These are phyloP conservation scores for Boletus sp. DNA, from an alignment of 1,284 basidiomycete species.

Conservation along the genomic window DNA sequence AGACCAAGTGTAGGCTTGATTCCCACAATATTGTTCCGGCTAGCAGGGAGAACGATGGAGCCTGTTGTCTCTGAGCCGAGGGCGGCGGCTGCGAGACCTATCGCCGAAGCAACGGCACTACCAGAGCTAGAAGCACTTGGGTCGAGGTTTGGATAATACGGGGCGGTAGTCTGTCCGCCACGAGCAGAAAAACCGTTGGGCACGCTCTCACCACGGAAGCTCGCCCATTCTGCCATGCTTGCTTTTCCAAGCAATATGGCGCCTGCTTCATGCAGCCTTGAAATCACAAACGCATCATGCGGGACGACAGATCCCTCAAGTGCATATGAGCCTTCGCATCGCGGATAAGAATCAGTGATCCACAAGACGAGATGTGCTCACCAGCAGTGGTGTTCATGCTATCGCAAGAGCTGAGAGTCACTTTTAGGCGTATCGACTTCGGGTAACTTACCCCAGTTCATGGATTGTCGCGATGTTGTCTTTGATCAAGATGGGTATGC, in stretches of 20 bases:
- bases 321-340: constrained; percentile 46
- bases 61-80: constrained; percentile 56
- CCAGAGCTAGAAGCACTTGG: constrained; percentile 52
- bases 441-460: constrained; percentile 39
- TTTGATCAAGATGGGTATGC: constrained; percentile 62
- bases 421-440: background rate
- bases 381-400: constrained; percentile 63
- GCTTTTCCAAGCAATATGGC: constrained; percentile 54
- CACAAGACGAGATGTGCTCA: constrained; percentile 1
- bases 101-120: constrained; percentile 44
- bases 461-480: constrained; percentile 29
- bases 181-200: constrained; percentile 50
- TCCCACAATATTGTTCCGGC: constrained; percentile 44
- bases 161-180: constrained; percentile 47
- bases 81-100: constrained; percentile 47
- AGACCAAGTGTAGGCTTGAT: constrained; percentile 38
- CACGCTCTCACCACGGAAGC: constrained; percentile 40
- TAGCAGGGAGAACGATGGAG: constrained; percentile 42
- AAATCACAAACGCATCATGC: constrained; percentile 60
- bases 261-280: constrained; percentile 52
- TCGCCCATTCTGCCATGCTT: constrained; percentile 47
- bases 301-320: constrained; percentile 58
- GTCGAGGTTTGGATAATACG: constrained; percentile 48
- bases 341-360: background rate
- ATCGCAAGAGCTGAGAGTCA: background rate